A percentile compares a stretch with the other conserved stretches of the same genome.
phyloP scores from a whole-genome alignment of 257 asterid species.

The Penstemon davidsonii region DNA sequence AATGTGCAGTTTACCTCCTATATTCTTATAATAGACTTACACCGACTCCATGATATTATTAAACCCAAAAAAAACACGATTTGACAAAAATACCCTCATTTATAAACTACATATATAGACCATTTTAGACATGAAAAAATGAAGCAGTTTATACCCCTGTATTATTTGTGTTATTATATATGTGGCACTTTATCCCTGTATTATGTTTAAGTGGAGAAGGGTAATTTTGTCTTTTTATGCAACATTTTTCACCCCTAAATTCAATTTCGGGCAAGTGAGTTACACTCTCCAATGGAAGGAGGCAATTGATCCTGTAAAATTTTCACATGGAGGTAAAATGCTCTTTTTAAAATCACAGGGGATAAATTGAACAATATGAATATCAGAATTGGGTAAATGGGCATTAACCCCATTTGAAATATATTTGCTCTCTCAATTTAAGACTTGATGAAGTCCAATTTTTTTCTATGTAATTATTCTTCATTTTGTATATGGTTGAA shows the following conservation, averaged over 20 bases:
- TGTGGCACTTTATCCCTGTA: too few relatives aligned
- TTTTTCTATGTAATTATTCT: not conserved
- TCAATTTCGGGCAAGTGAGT: not conserved
- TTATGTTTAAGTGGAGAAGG: too few relatives aligned
- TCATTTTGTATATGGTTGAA: constrained; percentile 14
- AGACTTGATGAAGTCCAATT: not conserved
- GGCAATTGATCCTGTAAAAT: not conserved
- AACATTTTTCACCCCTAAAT: not conserved
- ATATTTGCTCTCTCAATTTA: not conserved
- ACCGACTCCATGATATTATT: too few relatives aligned
- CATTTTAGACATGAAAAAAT: too few relatives aligned
- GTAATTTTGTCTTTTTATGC: too few relatives aligned
- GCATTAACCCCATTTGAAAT: not conserved
- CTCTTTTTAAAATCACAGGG: not conserved
- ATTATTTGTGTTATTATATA: too few relatives aligned
- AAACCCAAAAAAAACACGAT: too few relatives aligned
- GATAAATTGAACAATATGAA: not conserved
- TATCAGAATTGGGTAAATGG: not conserved
- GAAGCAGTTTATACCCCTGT: too few relatives aligned
- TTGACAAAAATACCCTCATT: too few relatives aligned
- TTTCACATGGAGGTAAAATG: not conserved
- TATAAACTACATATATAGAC: too few relatives aligned
- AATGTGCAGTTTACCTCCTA: too few relatives aligned
- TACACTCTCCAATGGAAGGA: not conserved
- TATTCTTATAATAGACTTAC: too few relatives aligned